Percentiles rank a stretch among this genome's conserved stretches.
Conservation (phyloP, 2,329 filamentous ascomycete genomes). For the Aspergillus bombycis region DNA sequence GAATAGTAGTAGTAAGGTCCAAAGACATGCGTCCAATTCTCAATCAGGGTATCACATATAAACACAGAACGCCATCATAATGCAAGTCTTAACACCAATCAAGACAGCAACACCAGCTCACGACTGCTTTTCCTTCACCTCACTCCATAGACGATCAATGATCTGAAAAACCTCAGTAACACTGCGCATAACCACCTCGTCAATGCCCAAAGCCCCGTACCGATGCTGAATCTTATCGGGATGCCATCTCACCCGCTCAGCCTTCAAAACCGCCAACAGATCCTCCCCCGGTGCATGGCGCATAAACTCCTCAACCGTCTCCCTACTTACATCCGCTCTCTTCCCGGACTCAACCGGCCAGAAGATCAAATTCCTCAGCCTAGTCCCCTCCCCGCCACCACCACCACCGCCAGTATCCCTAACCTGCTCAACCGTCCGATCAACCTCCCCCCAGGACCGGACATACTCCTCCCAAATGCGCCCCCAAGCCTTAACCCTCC, state of each 20-base stretch:
- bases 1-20: neutral
- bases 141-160: conserved; percentile 78
- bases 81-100: neutral
- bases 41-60: conserved; percentile 5
- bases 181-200: conserved; percentile 70
- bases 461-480: conserved; percentile 68
- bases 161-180: conserved; percentile 93
- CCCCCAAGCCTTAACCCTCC: conserved; percentile 48
- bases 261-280: conserved; percentile 65
- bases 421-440: conserved; percentile 23
- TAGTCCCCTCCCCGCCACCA: conserved; percentile 4
- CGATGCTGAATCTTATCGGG: conserved; percentile 96
- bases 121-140: conserved; percentile 49
- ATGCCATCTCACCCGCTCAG: conserved; percentile 91
- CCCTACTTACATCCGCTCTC: conserved; percentile 59
- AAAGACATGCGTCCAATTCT: neutral
- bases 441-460: conserved; percentile 62
- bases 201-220: conserved; percentile 71
- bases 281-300: conserved; percentile 51
- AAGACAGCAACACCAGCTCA: neutral
- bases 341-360: conserved; percentile 75
- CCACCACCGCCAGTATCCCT: conserved; percentile 8
- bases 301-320: conserved; percentile 72
- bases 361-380: conserved; percentile 54
- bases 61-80: neutral